Conservation (phyloP, 352 stramenopile genomes). For the Phytopythium chamaehyphon region DNA sequence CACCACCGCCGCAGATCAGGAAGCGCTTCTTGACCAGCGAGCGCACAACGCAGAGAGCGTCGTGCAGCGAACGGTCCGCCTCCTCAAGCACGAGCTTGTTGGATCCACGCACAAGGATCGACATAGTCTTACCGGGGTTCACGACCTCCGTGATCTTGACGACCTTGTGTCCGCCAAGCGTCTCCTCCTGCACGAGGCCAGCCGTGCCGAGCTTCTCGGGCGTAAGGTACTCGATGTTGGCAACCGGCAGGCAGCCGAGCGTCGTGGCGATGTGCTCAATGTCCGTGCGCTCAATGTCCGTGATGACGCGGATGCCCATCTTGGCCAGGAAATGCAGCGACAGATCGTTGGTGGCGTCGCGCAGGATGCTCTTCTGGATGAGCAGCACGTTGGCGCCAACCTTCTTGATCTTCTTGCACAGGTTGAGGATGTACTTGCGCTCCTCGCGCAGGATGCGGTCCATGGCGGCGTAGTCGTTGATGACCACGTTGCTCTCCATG, state of each 20-base stretch:
- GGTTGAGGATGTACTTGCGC: conserved; percentile 97
- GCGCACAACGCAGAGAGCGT: conserved; percentile 98
- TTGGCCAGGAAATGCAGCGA: conserved; percentile 99
- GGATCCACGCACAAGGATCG: conserved; percentile 96
- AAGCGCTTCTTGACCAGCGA: conserved; percentile 98
- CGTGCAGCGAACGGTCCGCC: conserved; percentile 97
- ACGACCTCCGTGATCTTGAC: conserved; percentile 98
- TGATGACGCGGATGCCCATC: conserved; percentile 99
- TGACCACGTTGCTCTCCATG: conserved; percentile 99
- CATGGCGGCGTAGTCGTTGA: conserved; percentile 99
- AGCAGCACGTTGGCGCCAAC: conserved; percentile 97
- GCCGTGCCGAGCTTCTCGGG: conserved; percentile 96
- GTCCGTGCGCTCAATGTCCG: conserved; percentile 97
- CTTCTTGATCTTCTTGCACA: conserved; percentile 99
- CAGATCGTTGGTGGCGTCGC: conserved; percentile 99
- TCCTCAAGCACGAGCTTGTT: conserved; percentile 99
- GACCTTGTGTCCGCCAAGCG: conserved; percentile 95
- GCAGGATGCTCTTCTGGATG: conserved; percentile 99
- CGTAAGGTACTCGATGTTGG: conserved; percentile 97
- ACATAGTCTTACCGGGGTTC: conserved; percentile 95
- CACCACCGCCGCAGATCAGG: conserved; percentile 97
- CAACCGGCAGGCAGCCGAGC: conserved; percentile 94
- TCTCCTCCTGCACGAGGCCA: conserved; percentile 95
- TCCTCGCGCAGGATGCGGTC: conserved; percentile 98
- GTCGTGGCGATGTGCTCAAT: conserved; percentile 99